Conservation (phyloP, 768 basidiomycete genomes). For the Boletus tomentosulus region DNA sequence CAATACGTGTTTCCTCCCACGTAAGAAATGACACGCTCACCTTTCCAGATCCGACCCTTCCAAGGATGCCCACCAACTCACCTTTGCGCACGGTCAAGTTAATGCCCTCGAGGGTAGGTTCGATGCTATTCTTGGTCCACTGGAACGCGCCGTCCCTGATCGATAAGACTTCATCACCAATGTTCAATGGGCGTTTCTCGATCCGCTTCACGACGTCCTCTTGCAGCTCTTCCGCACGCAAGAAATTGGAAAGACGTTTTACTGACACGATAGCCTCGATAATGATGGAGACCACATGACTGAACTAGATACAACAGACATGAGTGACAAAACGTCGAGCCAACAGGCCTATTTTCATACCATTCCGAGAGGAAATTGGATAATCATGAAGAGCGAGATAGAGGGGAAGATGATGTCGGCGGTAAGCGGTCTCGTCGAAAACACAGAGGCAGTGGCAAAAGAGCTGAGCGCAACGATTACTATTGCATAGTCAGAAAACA, state of each 20-base stretch:
- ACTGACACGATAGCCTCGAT: slow-evolving; percentile 87
- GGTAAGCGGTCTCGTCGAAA: slow-evolving; percentile 67
- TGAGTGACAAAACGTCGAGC: slow-evolving; percentile 2
- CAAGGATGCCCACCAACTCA: slow-evolving; percentile 79
- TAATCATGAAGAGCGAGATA: slow-evolving; percentile 83
- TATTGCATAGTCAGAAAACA: slow-evolving; percentile 12
- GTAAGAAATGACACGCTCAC: slow-evolving; percentile 30
- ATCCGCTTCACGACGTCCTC: slow-evolving; percentile 63
- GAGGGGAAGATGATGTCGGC: slow-evolving; percentile 95
- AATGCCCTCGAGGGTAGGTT: slow-evolving; percentile 70
- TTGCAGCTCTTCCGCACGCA: slow-evolving; percentile 79
- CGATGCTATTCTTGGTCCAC: slow-evolving; percentile 60
- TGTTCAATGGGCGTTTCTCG: slow-evolving; percentile 36
- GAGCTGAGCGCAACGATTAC: slow-evolving; percentile 81
- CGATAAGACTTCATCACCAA: slow-evolving; percentile 66
- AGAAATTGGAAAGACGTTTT: slow-evolving; percentile 69
- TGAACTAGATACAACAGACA: slow-evolving; percentile 41
- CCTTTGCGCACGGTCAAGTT: slow-evolving; percentile 75
- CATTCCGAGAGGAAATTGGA: slow-evolving; percentile 85
- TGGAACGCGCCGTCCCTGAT: slow-evolving; percentile 77
- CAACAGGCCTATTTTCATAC: slow-evolving; percentile 32
- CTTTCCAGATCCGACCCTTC: slow-evolving; percentile 91
- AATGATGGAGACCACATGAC: slow-evolving; percentile 71
- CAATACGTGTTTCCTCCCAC: neutral
- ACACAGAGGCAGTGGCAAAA: slow-evolving; percentile 66